Evolutionary conservation across 225 moss, liverwort and hornwort species (phyloP).

Genomic region (Pleurozium schreberi): DNA sequence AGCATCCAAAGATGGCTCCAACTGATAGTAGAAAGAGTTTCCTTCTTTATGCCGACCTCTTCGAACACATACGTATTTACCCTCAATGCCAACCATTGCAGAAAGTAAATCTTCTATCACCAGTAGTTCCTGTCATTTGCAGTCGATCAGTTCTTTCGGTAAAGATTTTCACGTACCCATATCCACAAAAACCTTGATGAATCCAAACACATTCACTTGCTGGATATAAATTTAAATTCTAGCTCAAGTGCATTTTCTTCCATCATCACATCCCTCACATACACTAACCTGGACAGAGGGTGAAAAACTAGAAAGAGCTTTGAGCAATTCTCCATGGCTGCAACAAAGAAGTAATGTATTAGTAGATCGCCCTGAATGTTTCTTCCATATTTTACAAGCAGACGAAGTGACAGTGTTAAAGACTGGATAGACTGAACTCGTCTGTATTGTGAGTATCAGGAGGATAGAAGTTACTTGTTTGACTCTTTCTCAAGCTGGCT

Average conservation of each 20-base stretch:
- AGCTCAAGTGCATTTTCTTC: not conserved
- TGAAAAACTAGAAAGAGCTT: constrained; percentile 64
- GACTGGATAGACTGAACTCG: not conserved
- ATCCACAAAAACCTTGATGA: not conserved
- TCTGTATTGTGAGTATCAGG: not conserved
- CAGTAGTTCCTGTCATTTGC: constrained; percentile 63
- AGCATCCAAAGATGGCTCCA: constrained; percentile 79
- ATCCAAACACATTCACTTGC: not conserved
- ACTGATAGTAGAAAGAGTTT: constrained; percentile 55
- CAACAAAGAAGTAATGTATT: not conserved
- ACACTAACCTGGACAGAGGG: constrained; percentile 73
- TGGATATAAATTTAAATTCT: not conserved
- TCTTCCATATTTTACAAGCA: not conserved
- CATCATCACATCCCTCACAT: not conserved
- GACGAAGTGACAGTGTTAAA: not conserved
- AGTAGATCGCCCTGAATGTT: not conserved
- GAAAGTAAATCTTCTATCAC: constrained; percentile 80
- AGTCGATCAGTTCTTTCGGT: not conserved
- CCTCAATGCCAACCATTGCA: constrained; percentile 99
- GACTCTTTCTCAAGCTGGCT: constrained; percentile 39
- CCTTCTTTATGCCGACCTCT: constrained; percentile 78
- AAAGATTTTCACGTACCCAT: not conserved
- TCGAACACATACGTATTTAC: constrained; percentile 79
- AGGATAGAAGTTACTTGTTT: constrained; percentile 18
- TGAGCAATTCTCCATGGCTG: constrained; percentile 58